phyloP scores from a whole-genome alignment of 225 moss, liverwort and hornwort genomes.

The Straminergon stramineum region DNA sequence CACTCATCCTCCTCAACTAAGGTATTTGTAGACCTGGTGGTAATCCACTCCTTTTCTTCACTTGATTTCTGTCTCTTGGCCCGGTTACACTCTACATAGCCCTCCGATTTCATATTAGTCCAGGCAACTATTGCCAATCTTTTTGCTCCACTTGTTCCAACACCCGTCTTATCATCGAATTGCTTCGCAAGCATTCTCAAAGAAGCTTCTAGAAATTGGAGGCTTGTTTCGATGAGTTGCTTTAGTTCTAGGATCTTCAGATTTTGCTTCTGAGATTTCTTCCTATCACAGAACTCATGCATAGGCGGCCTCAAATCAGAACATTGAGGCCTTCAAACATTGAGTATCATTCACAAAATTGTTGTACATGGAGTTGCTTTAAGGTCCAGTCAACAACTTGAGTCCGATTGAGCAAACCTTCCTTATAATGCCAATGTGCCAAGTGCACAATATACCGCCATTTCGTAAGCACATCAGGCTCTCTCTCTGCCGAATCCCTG shows the following conservation, averaged over 20 bases:
- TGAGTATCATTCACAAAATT: neutral
- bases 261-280: constrained; percentile 45
- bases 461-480: constrained; percentile 50
- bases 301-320: constrained; percentile 25
- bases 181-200: constrained; percentile 27
- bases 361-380: constrained; percentile 72
- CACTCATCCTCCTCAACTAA: constrained; percentile 68
- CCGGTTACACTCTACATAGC: constrained; percentile 83
- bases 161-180: constrained; percentile 19
- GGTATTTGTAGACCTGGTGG: constrained; percentile 21
- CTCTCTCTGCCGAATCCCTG: constrained; percentile 28
- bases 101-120: constrained; percentile 41
- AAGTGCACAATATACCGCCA: constrained; percentile 88
- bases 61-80: constrained; percentile 64
- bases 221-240: constrained; percentile 51
- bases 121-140: constrained; percentile 37
- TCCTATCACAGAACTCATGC: constrained; percentile 37
- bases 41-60: constrained; percentile 67
- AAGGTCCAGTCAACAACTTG: constrained; percentile 95
- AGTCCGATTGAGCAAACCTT: constrained; percentile 79
- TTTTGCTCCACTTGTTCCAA: constrained; percentile 27
- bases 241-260: constrained; percentile 56
- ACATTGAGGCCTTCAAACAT: neutral
- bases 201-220: constrained; percentile 64
- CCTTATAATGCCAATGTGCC: constrained; percentile 93